A percentile compares a stretch with the other conserved stretches of the same genome.
Evolutionary conservation across 768 basidiomycete species (phyloP).

Genomic region (Podaxis mareebaensis): DNA sequence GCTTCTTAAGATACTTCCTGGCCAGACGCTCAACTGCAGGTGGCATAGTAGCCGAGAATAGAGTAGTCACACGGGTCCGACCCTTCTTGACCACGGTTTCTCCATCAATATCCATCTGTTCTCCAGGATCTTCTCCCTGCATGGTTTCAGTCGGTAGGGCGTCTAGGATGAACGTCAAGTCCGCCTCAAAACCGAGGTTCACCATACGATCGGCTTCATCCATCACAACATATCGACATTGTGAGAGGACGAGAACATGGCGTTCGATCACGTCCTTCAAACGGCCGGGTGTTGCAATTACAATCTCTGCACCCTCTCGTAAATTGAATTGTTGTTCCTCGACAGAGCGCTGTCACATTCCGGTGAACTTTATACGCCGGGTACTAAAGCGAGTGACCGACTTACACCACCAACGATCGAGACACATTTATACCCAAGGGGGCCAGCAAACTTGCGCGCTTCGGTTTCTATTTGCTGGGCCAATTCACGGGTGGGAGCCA

Average conservation of each 20-base stretch:
- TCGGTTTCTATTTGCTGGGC: constrained; percentile 97
- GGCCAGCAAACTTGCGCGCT: constrained; percentile 86
- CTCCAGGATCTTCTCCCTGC: constrained; percentile 79
- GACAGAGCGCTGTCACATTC: constrained; percentile 65
- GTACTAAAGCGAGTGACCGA: constrained; percentile 8
- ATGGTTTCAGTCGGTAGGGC: constrained; percentile 85
- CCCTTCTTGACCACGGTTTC: constrained; percentile 69
- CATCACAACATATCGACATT: constrained; percentile 99
- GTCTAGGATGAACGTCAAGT: constrained; percentile 93
- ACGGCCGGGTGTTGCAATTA: constrained; percentile 98
- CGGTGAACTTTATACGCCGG: constrained; percentile 8
- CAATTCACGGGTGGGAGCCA: constrained; percentile 97
- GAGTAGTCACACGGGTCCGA: constrained; percentile 86
- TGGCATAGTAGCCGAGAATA: constrained; percentile 99
- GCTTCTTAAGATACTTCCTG: constrained; percentile 88
- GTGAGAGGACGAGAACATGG: constrained; percentile 91
- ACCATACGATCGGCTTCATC: constrained; percentile 99
- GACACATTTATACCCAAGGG: constrained; percentile 90
- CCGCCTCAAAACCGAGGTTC: constrained; percentile 93
- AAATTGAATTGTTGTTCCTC: constrained; percentile 98
- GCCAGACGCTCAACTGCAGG: constrained; percentile 94
- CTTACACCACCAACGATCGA: constrained; percentile 97
- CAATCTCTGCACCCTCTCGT: constrained; percentile 97
- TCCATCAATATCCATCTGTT: constrained; percentile 79
- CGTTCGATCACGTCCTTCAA: constrained; percentile 97